Evolutionary conservation across 176 grass and related monocot species (phyloP), one percentile per base, ranked within the genome.

Genomic region (Zizania latifolia): DNA sequence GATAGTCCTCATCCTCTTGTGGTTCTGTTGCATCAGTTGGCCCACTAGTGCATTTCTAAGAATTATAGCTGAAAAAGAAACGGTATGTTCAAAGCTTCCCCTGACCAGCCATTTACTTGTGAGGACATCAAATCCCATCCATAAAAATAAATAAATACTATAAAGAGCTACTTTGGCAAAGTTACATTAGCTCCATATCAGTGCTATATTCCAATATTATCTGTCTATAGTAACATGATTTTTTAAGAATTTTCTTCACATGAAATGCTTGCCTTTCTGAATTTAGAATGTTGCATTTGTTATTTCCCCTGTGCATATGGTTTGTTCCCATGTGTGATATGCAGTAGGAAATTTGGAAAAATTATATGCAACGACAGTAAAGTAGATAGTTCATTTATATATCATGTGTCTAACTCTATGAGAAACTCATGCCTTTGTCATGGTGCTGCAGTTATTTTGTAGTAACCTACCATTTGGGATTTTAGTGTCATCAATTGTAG

Each of bases 341-440:
- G 36, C n/a, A n/a, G 28, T 35, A 51, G 23, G 58, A 50, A 37
- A 2, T 21, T 23, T 50, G 29, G 56, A 62, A 62, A n/a, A 62
- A 33, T 32, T 48, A 13, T 62, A 39, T 58, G 53, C 46, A 51
- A 62, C 3, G 21, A 29, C 4, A 35, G 29, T 62, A 31, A 69
- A 34, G 32, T 16, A 5, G 2, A 72, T 54, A 54, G 21, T 51
- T 72, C 14, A 60, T 58, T 79, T 70, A 30, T 62, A 71, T 12
- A 9, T 23, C 22, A 12, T 70, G 6, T 36, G 21, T 11, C 2
- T 29, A 68, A 40, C 32, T 58, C n/a, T n/a, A n/a, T n/a, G 41
- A 81, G 75, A 82, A 17, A 37, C 24, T 40, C 32, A 5, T 72
- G 19, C 41, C 68, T n/a, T 26, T 48, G 1, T 68, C 50, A 78